Evolutionary conservation across 2,329 filamentous ascomycete species (phyloP), one percentile per base, ranked within the genome.

Genomic region (Chaetomiaceae sp.): DNA sequence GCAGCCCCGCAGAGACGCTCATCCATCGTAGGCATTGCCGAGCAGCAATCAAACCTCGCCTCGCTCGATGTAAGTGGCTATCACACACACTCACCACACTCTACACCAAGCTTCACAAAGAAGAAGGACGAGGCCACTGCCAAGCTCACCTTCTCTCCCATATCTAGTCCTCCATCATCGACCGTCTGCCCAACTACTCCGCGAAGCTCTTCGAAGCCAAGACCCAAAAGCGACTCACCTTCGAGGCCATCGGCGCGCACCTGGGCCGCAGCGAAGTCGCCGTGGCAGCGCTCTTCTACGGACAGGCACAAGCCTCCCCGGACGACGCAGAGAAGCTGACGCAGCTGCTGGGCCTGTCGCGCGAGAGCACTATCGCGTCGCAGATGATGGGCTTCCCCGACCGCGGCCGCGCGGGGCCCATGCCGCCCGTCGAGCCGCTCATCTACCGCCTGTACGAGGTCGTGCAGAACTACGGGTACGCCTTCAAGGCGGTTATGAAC

Each of bases 391-490:
- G 81, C 0, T 90, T 86, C 60, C 90, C 89, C 0, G 87, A 95
- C 64, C 79, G 90, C 3, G 90, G 90, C 27, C 75, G 81, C 43
- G 78, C 83, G 0, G 79, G 88, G 1, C 84, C 88, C 47, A 90
- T 93, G 86, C 88, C 87, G 1, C 87, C 87, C 0, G 82, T 79
- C 49, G 88, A 95, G 63, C 88, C 88, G 4, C 68, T 94, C 56
- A 90, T 96, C 62, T 97, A 97, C 66, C 75, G 91, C 2, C 66
- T 96, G 49, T 96, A 88, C 65, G 91, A 97, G 74, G 86, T 96
- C 62, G 84, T 97, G 52, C 90, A 96, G 71, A 97, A 95, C 66
- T 96, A 96, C 61, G 91, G 91, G 1, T 94, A 95, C 65, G 87
- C 90, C 1, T 96, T 94, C 70, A 96, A 96, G 75, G 90, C 89